Evolutionary conservation across 2,329 filamentous ascomycete genomes (phyloP).

Genomic region (Paradendryphiella salina): DNA sequence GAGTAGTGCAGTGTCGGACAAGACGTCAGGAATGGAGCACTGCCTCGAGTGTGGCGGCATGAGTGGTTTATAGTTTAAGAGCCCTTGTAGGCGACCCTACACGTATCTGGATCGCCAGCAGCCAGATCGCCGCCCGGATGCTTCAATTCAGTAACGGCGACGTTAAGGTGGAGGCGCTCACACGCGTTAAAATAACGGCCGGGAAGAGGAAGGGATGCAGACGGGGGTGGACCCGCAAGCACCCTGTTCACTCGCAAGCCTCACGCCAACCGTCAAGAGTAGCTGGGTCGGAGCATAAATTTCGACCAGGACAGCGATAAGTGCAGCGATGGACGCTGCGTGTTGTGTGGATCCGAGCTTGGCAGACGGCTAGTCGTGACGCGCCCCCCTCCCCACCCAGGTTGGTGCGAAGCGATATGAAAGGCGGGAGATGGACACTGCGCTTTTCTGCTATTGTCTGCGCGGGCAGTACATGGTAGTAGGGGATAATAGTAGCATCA

Average conservation of each 20-base stretch:
- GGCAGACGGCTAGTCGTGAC: slow-evolving; percentile 25
- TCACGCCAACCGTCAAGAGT: slow-evolving; percentile 36
- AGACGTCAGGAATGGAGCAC: slow-evolving; percentile 47
- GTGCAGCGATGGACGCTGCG: slow-evolving; percentile 24
- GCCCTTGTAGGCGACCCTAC: slow-evolving; percentile 39
- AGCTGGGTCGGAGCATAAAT: slow-evolving; percentile 38
- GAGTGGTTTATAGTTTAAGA: slow-evolving; percentile 44
- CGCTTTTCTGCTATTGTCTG: neutral
- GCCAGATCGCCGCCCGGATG: slow-evolving; percentile 42
- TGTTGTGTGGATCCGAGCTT: slow-evolving; percentile 37
- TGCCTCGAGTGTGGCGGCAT: slow-evolving; percentile 46
- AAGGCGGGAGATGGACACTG: slow-evolving; percentile 9
- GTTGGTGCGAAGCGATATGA: slow-evolving; percentile 25
- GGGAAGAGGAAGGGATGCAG: slow-evolving; percentile 36
- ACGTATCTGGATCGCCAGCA: slow-evolving; percentile 48
- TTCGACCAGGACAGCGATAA: slow-evolving; percentile 26
- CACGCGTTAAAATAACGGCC: slow-evolving; percentile 37
- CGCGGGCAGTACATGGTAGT: slow-evolving; percentile 1
- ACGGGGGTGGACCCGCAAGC: slow-evolving; percentile 33
- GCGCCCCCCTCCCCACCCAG: slow-evolving; percentile 18
- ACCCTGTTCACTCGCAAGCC: slow-evolving; percentile 38
- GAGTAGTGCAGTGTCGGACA: slow-evolving; percentile 46
- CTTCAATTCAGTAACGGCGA: slow-evolving; percentile 43
- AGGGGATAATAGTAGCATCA: no score
- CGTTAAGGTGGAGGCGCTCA: slow-evolving; percentile 43